A percentile compares a stretch with the other conserved stretches of the same genome.
phyloP scores from a whole-genome alignment of 192 early-diverging fungal genomes.

The Umbelopsis sp. region DNA sequence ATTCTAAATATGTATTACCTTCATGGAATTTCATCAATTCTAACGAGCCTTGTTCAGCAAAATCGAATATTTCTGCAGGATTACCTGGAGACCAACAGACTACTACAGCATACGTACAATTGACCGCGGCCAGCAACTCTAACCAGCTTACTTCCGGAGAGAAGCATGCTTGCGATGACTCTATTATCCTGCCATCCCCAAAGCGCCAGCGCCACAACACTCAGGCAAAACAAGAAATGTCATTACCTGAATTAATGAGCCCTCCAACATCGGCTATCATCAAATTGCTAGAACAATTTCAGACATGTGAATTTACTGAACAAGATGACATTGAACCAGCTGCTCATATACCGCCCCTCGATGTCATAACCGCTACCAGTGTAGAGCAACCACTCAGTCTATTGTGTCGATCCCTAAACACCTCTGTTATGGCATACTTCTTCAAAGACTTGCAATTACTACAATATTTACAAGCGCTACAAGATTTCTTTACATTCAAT shows the following conservation, averaged over 20 bases:
- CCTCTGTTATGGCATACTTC: slow-evolving; percentile 49
- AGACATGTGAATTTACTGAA: neutral
- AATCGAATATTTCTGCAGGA: slow-evolving; percentile 23
- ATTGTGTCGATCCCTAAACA: slow-evolving; percentile 38
- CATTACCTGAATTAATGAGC: neutral
- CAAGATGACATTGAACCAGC: neutral
- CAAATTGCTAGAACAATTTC: slow-evolving; percentile 26
- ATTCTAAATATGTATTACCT: neutral
- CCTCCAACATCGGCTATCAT: slow-evolving; percentile 22
- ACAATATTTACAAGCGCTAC: slow-evolving; percentile 41
- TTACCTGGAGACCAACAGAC: neutral
- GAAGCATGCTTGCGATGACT: neutral
- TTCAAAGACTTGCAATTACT: slow-evolving; percentile 46
- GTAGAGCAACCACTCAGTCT: slow-evolving; percentile 31
- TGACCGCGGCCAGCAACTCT: neutral
- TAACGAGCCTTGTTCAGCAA: too few relatives aligned
- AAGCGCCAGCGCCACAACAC: slow-evolving; percentile 15
- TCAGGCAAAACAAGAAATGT: slow-evolving; percentile 8
- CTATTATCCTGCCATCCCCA: neutral
- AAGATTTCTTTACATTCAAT: slow-evolving; percentile 42
- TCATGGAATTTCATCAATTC: slow-evolving; percentile 27
- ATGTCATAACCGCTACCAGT: slow-evolving; percentile 27
- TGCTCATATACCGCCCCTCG: slow-evolving; percentile 35
- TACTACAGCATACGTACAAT: neutral
- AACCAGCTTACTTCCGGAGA: neutral